A percentile compares a stretch with the other conserved stretches of the same genome.
Conservation (phyloP, 2,329 filamentous ascomycete species). For the Colletotrichum tofieldiae region DNA sequence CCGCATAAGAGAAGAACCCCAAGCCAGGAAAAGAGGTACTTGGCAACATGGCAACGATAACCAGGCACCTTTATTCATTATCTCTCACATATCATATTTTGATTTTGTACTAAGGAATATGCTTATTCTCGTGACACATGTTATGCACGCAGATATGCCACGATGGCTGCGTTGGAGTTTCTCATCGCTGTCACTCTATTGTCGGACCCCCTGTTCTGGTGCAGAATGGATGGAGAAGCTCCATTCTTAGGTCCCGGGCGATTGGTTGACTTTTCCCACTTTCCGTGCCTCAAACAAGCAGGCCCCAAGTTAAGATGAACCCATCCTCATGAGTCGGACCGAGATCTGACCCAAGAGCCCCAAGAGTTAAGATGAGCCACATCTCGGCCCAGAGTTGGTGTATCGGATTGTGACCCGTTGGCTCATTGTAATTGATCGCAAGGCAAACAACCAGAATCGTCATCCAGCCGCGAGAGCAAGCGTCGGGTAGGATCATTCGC, state of each 20-base stretch:
- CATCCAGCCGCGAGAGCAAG: neutral
- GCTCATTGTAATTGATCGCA: neutral
- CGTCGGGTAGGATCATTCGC: neutral
- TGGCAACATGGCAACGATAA: neutral
- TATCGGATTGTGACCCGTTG: neutral
- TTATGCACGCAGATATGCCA: neutral
- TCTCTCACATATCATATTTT: constrained; percentile 5
- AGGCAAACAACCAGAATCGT: neutral
- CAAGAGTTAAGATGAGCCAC: neutral
- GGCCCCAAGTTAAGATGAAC: constrained; percentile 10
- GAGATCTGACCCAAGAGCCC: neutral
- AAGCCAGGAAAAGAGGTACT: neutral
- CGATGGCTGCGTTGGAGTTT: neutral
- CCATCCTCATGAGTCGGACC: constrained; percentile 3
- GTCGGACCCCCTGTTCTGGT: neutral
- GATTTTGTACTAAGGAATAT: neutral
- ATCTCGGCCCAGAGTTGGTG: neutral
- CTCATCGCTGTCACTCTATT: neutral
- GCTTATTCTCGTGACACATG: neutral
- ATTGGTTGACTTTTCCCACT: constrained; percentile 1
- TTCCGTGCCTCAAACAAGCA: neutral
- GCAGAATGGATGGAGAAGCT: neutral
- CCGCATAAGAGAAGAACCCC: neutral
- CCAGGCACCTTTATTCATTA: neutral
- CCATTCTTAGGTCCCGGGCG: neutral